phyloP scores from a whole-genome alignment of 2,329 filamentous ascomycete genomes.

The Penicillium sp. region DNA sequence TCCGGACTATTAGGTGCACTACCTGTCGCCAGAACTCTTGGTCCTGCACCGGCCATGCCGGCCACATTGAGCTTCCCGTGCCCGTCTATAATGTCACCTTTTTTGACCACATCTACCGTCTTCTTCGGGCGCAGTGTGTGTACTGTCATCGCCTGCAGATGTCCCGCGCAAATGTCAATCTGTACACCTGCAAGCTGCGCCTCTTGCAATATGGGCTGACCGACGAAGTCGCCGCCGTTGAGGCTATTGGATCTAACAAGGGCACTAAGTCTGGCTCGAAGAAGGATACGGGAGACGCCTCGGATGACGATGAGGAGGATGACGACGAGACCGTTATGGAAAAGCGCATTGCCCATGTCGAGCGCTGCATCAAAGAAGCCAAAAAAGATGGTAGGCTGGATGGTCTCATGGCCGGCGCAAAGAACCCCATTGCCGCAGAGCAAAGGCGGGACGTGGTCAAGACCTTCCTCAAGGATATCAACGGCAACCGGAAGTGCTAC shows the following conservation, averaged over 20 bases:
- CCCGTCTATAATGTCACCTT: conserved; percentile 96
- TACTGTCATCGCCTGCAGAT: conserved; percentile 88
- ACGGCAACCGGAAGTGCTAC: conserved; percentile 64
- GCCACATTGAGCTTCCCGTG: conserved; percentile 90
- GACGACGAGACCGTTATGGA: conserved; percentile 50
- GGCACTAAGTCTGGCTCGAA: conserved; percentile 42
- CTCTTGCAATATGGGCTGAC: conserved; percentile 81
- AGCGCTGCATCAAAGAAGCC: conserved; percentile 62
- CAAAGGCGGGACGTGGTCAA: conserved; percentile 72
- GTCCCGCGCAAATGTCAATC: conserved; percentile 68
- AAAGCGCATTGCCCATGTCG: conserved; percentile 64
- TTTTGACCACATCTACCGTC: conserved; percentile 81
- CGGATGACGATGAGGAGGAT: conserved; percentile 64
- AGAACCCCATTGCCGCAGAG: conserved; percentile 79
- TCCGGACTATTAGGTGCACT: conserved; percentile 61
- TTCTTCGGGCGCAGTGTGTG: conserved; percentile 80
- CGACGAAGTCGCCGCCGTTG: conserved; percentile 60
- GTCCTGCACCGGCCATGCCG: conserved; percentile 85
- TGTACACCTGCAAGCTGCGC: conserved; percentile 76
- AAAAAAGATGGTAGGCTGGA: conserved; percentile 45
- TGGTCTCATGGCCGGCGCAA: conserved; percentile 50
- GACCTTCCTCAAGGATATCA: conserved; percentile 72
- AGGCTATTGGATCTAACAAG: conserved; percentile 46
- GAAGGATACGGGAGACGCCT: conserved; percentile 54
- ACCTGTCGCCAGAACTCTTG: conserved; percentile 83